Evolutionary conservation across 129 eudicot species (phyloP), one percentile per base, ranked within the genome.

Genomic region (Kitagawia praeruptora): DNA sequence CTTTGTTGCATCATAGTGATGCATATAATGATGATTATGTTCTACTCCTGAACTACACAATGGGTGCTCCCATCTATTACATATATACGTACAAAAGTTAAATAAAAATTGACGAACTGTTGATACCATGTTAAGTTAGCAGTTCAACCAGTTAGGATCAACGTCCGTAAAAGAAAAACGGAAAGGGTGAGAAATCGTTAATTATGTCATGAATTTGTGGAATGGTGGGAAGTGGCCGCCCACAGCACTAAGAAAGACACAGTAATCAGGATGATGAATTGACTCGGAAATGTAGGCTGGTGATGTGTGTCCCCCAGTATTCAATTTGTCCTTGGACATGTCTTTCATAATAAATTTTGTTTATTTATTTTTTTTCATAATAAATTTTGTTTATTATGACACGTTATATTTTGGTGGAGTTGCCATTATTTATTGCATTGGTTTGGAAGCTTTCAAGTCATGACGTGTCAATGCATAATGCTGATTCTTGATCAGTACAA

Each of bases 21-120:
- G 69, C 69, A 61, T 61, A 61, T 61, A n/a, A 61, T n/a, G 34
- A 61, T 61, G 15, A 61, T 61, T 61, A 61, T 61, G 69, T 61
- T 61, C 15, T n/a, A 25, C 69, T 9, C 34, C 25, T 8, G 0
- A n/a, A n/a, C 66, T 58, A 58, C 64, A 49, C 56, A 15, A 49
- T 15, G 56, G 56, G 3, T 56, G 28, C 64, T 21, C 64, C 27
- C 28, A 56, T 19, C 4, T 21, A 21, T 11, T 2, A 56, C 5
- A 0, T 56, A 18, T 0, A 14, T 14, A 9, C 19, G 13, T 47
- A 16, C 51, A 3, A 47, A 47, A 47, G 18, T 12, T 47, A 47
- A 47, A 47, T 11, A 15, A 49, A 49, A 49, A 49, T 47, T 5
- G 21, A 49, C 16, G 54, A 49, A 49, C 1, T 14, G 6, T 49